Evolutionary conservation across 2,329 filamentous ascomycete genomes (phyloP), one percentile per base, ranked within the genome.

Genomic region (Dichotomopilus funicola): DNA sequence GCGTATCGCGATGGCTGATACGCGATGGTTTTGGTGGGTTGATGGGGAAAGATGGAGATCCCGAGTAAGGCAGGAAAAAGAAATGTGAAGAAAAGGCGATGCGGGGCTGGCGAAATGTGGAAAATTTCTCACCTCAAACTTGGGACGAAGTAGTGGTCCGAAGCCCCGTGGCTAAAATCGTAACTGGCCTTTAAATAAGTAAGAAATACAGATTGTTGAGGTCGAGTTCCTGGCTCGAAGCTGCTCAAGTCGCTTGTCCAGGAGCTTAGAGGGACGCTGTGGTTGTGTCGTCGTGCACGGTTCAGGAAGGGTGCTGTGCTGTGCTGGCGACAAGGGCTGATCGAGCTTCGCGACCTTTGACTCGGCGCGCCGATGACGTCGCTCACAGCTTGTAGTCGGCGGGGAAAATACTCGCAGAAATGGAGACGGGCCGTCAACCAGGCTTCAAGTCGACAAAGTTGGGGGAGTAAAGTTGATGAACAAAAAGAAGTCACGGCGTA

Each of bases 201-300:
- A 19, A 37, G 40, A 42, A 42, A 42, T 42, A 10, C 40, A 27
- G 19, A 35, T 45, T 19, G 36, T 48, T 45, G 37, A 54, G 12
- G 13, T 3, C 7, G 12, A 33, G 33, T n/a, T 11, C 27, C 8
- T 34, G 34, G 4, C 13, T 19, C 45, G 7, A 36, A 33, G 40
- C 49, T 45, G 33, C 36, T 44, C 33, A 37, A 51, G 38, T 37
- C 34, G 37, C 44, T 54, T 35, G n/a, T 19, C 19, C 6, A 37
- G 27, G 13, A 13, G 27, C 50, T 46, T 44, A 12, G 34, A 48
- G 45, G 6, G 38, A 48, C 31, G 38, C 43, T 52, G 51, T 48
- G 43, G 48, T 51, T 27, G 51, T 51, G 53, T 51, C 47, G 53
- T 51, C 59, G 62, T 62, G 62, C 62, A 63, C 62, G 62, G 62